Evolutionary conservation across 495 filamentous ascomycete species (phyloP), one percentile per base, ranked within the genome.

Genomic region (Penicillium salamii): DNA sequence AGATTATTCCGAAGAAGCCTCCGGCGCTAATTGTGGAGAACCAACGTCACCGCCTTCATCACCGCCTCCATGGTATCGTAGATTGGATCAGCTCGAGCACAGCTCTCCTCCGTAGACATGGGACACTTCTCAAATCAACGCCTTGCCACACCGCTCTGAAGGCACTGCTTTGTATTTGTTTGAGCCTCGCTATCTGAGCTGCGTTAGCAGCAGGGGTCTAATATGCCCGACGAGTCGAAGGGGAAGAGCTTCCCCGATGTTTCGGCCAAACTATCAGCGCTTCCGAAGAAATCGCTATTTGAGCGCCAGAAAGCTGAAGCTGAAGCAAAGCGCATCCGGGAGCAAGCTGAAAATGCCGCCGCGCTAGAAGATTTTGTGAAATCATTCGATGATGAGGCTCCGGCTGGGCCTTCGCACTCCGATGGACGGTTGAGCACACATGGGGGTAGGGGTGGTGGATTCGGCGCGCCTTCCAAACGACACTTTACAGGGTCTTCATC

Each of bases 241-340:
- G 49, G 65, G 19, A 78, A 76, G 48, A 82, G 82, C n/a, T 93
- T 95, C 62, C 89, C 90, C n/a, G 85, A 93, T 61, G 78, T 91
- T 39, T 81, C 82, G 28, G 80, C 83, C 34, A 97, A 97, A 65
- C 83, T 96, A 33, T 81, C 88, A 19, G 88, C 89, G 9, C 86
- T 90, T 0, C 54, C 71, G 33, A 95, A 91, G 69, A 90, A 95
- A 63, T 95, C 90, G 11, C 80, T 89, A 26, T 97, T 95, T 70
- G 92, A 97, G 69, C 85, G 86, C 46, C 89, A 93, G 57, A 93
- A 91, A 72, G 89, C 88, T 32, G 91, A 96, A 63, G 91, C 89
- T 26, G 89, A 96, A 74, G 92, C 90, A 13, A 97, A 97, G 68
- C 86, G 89, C 28, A 78, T 81, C 55, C 80, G 90, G 48, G 92